Evolutionary conservation across 108 stramenopile species (phyloP), one percentile per base, ranked within the genome.

Genomic region (Bacterosira constricta): DNA sequence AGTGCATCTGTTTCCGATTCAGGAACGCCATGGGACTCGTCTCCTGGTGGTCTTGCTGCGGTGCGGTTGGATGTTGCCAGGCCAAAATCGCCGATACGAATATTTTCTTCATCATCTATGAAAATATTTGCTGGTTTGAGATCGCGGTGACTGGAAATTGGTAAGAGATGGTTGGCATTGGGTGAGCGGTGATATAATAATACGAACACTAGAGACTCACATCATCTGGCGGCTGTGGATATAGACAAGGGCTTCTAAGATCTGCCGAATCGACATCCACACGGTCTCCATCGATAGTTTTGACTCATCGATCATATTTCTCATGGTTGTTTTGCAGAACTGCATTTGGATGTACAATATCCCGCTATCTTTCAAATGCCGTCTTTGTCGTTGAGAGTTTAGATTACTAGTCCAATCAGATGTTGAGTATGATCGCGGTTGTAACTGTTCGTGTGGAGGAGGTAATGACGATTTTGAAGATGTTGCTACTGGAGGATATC

Each of bases 41-140:
- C 45, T 6, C 65, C 31, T 39, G 66, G 23, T 39, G 66, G 23
- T 53, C 62, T 63, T 44, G 65, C 41, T n/a, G 56, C 54, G 31
- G 71, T 61, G 39, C 74, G 59, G 27, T 56, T 46, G 3, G 63
- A 49, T 2, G 86, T 90, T 21, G 86, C 86, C 6, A 87, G 68
- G 6, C 93, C 93, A 57, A 94, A 94, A 62, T 94, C 93, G 1
- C 93, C 93, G 9, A 90, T 69, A 17, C 79, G 59, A 45, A 91
- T 75, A 46, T 72, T 62, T 44, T 53, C 71, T 54, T 54, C 61
- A 12, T 38, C 56, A 51, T 88, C 90, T 15, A 89, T 17, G 57
- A 91, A 91, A 51, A 91, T 85, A 59, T 77, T 70, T 39, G 75
- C 74, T 36, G 69, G 74, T 63, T 71, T 76, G 1, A 91, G 42